A percentile compares a stretch with the other conserved stretches of the same genome.
These are phyloP conservation scores for Ceratocystis colombiana DNA, from an alignment of 2,329 filamentous ascomycete species.

Conservation along the genomic window DNA sequence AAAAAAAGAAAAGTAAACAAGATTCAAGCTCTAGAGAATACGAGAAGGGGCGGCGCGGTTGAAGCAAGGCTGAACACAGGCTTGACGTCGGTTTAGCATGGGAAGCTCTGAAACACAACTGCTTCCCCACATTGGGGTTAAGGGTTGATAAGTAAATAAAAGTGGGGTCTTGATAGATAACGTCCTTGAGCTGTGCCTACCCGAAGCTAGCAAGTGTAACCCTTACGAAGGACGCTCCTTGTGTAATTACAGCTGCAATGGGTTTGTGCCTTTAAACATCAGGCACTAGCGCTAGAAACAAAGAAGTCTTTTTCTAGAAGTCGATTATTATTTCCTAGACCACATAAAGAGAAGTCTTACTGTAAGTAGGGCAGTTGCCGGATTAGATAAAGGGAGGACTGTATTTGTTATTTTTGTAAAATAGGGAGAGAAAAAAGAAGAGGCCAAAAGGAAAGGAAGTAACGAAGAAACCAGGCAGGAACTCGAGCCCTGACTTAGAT, in stretches of 20 bases:
- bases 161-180: background rate
- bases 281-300: too few species aligned
- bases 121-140: background rate
- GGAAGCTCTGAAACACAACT: background rate
- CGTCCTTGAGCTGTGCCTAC: background rate
- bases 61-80: background rate
- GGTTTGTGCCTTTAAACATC: too few species aligned
- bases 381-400: too few species aligned
- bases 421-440: background rate
- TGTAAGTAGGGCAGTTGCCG: too few species aligned
- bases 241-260: too few species aligned
- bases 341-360: too few species aligned
- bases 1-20: background rate
- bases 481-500: constrained; percentile 2
- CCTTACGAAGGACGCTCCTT: background rate
- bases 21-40: background rate
- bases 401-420: too few species aligned
- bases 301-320: background rate
- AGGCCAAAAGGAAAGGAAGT: background rate
- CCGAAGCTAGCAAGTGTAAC: background rate
- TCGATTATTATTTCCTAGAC: background rate
- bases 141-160: background rate
- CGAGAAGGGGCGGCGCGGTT: background rate
- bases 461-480: background rate
- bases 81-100: background rate